Evolutionary conservation across 2,329 filamentous ascomycete species (phyloP).

Genomic region (Xylaria sp.): DNA sequence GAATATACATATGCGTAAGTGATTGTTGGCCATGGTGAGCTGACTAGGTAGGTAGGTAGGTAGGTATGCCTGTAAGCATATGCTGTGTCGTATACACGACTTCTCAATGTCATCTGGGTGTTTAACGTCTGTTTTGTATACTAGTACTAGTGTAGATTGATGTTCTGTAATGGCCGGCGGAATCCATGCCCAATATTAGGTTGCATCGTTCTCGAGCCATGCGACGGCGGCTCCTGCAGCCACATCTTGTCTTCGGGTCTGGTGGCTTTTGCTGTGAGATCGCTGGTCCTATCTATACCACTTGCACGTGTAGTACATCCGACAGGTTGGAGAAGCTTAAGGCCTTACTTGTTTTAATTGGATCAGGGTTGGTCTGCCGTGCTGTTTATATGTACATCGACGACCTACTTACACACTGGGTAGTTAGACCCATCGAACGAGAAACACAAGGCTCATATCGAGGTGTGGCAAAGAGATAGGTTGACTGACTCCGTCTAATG

Average conservation of each 20-base stretch:
- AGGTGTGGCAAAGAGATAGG: background rate
- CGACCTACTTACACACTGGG: background rate
- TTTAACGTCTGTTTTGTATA: too few relatives aligned
- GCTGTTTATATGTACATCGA: background rate
- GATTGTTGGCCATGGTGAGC: conserved; percentile 12
- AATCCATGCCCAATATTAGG: conserved; percentile 34
- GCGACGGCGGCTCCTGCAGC: conserved; percentile 42
- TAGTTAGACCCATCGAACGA: background rate
- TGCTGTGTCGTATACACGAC: background rate
- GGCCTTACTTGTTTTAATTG: conserved; percentile 16
- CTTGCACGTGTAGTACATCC: conserved; percentile 1
- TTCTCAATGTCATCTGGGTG: background rate
- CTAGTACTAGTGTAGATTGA: too few relatives aligned
- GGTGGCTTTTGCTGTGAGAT: conserved; percentile 39
- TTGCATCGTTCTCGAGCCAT: conserved; percentile 40
- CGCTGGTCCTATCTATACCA: conserved; percentile 24
- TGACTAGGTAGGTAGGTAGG: conserved; percentile 2
- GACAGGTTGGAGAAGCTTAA: conserved; percentile 25
- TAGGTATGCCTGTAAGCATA: background rate
- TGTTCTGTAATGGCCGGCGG: conserved; percentile 22
- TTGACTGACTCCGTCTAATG: background rate
- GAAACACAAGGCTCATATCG: background rate
- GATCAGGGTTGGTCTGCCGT: background rate
- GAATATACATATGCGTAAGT: background rate
- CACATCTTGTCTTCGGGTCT: conserved; percentile 39